A percentile compares a stretch with the other conserved stretches of the same genome.
Evolutionary conservation across 352 stramenopile genomes (phyloP).

Genomic region (Phytopythium vexans): DNA sequence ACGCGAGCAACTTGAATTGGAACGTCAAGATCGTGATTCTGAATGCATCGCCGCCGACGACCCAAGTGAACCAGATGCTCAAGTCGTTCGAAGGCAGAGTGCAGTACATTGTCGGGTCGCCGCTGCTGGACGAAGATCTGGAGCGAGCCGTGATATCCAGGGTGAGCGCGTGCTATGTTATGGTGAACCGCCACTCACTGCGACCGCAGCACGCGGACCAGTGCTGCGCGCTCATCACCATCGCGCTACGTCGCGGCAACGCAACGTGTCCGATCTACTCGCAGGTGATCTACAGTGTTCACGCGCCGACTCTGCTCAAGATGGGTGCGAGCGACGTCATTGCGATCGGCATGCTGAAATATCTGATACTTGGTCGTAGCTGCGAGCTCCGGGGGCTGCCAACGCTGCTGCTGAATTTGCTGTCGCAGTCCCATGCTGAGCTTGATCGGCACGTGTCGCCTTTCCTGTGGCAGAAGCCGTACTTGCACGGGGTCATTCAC

Average conservation of each 20-base stretch:
- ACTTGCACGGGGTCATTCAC: slow-evolving; percentile 68
- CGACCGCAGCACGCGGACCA: slow-evolving; percentile 64
- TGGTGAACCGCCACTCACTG: slow-evolving; percentile 54
- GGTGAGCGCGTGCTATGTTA: slow-evolving; percentile 62
- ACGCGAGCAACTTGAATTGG: slow-evolving; percentile 80
- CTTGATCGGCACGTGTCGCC: slow-evolving; percentile 48
- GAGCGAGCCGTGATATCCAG: slow-evolving; percentile 46
- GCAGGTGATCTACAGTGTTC: slow-evolving; percentile 69
- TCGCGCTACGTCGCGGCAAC: slow-evolving; percentile 66
- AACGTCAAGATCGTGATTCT: slow-evolving; percentile 82
- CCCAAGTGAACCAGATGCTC: slow-evolving; percentile 76
- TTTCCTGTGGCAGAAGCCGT: slow-evolving; percentile 63
- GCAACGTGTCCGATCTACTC: slow-evolving; percentile 70
- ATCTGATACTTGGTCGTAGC: slow-evolving; percentile 62
- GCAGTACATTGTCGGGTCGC: slow-evolving; percentile 81
- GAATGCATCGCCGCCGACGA: slow-evolving; percentile 47
- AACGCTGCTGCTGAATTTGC: slow-evolving; percentile 65
- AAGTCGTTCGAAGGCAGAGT: slow-evolving; percentile 72
- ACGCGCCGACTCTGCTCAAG: slow-evolving; percentile 62
- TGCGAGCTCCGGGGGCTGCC: slow-evolving; percentile 64
- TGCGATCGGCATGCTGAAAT: slow-evolving; percentile 67
- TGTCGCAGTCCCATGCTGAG: slow-evolving; percentile 51
- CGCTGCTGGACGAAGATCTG: slow-evolving; percentile 77
- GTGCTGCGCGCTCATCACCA: slow-evolving; percentile 72
- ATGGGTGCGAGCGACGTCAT: slow-evolving; percentile 76